Conservation (phyloP, 2,329 filamentous ascomycete species). For the Metarhizium brunneum region DNA sequence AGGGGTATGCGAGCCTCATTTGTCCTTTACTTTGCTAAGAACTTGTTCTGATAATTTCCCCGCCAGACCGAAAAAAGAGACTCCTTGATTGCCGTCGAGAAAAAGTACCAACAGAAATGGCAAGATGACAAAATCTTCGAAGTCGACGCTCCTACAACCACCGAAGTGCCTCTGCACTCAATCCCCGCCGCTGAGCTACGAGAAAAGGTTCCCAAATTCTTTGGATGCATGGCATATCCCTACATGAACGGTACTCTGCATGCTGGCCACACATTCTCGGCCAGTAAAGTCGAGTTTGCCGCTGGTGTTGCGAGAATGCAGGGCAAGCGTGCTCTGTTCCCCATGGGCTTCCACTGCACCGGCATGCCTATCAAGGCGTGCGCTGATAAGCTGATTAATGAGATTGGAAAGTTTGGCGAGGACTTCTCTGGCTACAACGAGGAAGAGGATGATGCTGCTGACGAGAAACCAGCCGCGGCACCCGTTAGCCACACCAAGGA, state of each 20-base stretch:
- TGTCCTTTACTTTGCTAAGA: not conserved
- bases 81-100: slow-evolving; percentile 71
- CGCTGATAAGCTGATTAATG: slow-evolving; percentile 86
- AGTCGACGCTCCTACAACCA: slow-evolving; percentile 69
- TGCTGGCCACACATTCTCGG: slow-evolving; percentile 85
- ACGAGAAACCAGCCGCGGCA: slow-evolving; percentile 39
- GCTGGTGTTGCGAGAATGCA: slow-evolving; percentile 82
- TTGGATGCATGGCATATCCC: slow-evolving; percentile 47
- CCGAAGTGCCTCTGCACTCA: slow-evolving; percentile 67
- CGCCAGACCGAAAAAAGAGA: slow-evolving; percentile 77
- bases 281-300: slow-evolving; percentile 87
- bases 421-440: slow-evolving; percentile 73
- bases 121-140: slow-evolving; percentile 58
- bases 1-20: slow-evolving; percentile 32
- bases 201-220: slow-evolving; percentile 82
- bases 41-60: not conserved
- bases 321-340: slow-evolving; percentile 79
- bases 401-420: slow-evolving; percentile 80
- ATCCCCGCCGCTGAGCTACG: slow-evolving; percentile 67
- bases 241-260: slow-evolving; percentile 88
- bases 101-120: slow-evolving; percentile 76
- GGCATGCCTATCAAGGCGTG: slow-evolving; percentile 98
- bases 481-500: slow-evolving; percentile 62
- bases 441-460: slow-evolving; percentile 32
- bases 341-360: slow-evolving; percentile 85